A percentile compares a stretch with the other conserved stretches of the same genome.
Evolutionary conservation across 305 asterid genomes (phyloP).

Genomic region (Stenogyne calaminthoides): DNA sequence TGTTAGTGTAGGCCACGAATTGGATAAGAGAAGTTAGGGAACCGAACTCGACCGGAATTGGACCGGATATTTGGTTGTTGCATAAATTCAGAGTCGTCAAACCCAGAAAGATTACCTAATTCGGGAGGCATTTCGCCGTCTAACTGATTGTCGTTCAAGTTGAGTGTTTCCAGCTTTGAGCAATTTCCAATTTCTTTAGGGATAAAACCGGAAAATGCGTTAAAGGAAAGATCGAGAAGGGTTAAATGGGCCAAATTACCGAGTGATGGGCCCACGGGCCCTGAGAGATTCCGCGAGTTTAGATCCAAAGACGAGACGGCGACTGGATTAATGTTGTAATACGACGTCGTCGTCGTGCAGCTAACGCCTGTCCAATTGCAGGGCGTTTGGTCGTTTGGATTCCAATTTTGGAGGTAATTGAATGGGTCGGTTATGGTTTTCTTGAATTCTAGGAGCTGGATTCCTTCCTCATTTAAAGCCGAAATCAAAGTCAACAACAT

Average conservation of each 20-base stretch:
- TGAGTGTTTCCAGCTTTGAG: constrained; percentile 50
- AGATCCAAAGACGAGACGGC: constrained; percentile 68
- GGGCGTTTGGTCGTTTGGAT: constrained; percentile 63
- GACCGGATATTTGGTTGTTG: constrained; percentile 74
- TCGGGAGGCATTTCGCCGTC: constrained; percentile 76
- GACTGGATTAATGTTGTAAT: constrained; percentile 37
- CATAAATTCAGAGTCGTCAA: constrained; percentile 57
- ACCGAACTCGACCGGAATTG: constrained; percentile 70
- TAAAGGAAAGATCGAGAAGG: constrained; percentile 63
- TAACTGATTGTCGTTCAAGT: constrained; percentile 57
- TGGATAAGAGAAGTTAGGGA: constrained; percentile 63
- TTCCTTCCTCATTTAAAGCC: constrained; percentile 71
- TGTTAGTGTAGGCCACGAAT: constrained; percentile 77
- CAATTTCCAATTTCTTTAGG: constrained; percentile 77
- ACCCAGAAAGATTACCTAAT: constrained; percentile 51
- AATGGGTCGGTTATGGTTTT: constrained; percentile 50
- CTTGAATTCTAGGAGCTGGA: constrained; percentile 66
- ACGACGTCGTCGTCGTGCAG: constrained; percentile 48
- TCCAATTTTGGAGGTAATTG: constrained; percentile 61
- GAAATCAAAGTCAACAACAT: constrained; percentile 35
- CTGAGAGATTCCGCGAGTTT: constrained; percentile 61
- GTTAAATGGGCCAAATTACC: constrained; percentile 54
- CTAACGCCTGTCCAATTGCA: constrained; percentile 83
- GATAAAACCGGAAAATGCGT: constrained; percentile 58
- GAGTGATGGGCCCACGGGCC: constrained; percentile 54